A percentile compares a stretch with the other conserved stretches of the same genome.
Conservation (phyloP, 2,329 filamentous ascomycete species). For the Grosmannia penicillata region DNA sequence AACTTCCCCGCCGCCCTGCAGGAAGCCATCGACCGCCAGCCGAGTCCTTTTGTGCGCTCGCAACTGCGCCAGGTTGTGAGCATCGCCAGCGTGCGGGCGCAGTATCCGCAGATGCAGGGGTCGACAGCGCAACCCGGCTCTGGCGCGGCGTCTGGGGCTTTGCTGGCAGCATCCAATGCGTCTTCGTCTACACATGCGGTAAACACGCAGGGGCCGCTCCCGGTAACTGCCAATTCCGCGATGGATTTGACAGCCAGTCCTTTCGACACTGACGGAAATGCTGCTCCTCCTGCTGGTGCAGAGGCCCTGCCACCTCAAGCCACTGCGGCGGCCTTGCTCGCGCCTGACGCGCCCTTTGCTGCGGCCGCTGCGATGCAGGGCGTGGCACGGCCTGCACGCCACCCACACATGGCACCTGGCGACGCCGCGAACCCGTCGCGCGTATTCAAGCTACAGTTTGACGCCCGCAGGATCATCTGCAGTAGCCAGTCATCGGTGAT, state of each 20-base stretch:
- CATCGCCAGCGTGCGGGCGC: constrained; percentile 27
- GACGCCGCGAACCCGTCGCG: constrained; percentile 37
- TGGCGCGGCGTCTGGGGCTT: neutral
- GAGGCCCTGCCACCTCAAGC: neutral
- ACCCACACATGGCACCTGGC: constrained; percentile 32
- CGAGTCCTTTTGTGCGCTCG: constrained; percentile 29
- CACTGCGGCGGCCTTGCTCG: neutral
- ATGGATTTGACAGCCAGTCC: too few species aligned
- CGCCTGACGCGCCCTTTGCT: neutral
- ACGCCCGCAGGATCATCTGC: constrained; percentile 83
- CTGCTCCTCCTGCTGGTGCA: too few species aligned
- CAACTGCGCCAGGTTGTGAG: constrained; percentile 36
- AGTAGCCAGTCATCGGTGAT: constrained; percentile 86
- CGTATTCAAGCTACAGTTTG: constrained; percentile 95
- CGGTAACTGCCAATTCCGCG: too few species aligned
- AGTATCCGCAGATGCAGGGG: constrained; percentile 25
- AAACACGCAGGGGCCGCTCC: too few species aligned
- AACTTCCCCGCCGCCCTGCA: constrained; percentile 35
- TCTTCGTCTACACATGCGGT: too few species aligned
- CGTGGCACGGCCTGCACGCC: constrained; percentile 14
- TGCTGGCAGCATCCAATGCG: too few species aligned
- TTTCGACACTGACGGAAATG: too few species aligned
- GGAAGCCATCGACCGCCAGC: constrained; percentile 33
- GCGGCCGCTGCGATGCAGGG: neutral
- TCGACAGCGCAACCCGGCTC: neutral